Percentiles rank a stretch among this genome's conserved stretches.
Conservation (phyloP, 176 grass and related monocot species). For the Triticum monococcum region DNA sequence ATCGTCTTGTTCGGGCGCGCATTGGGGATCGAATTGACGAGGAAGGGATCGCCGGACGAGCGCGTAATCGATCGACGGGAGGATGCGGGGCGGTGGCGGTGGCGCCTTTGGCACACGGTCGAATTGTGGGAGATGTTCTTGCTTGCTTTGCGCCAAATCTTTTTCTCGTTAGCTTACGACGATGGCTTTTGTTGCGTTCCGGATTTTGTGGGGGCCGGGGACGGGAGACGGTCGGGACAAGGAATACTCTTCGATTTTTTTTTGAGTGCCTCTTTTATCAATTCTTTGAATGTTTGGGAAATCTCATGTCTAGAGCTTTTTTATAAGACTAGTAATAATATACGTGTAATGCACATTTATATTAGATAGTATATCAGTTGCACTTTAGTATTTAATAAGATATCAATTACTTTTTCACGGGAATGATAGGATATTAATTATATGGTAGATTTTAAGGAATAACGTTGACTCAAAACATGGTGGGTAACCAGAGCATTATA, state of each 20-base stretch:
- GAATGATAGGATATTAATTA: too few relatives aligned
- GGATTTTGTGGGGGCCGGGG: slow-evolving; percentile 50
- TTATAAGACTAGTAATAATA: too few relatives aligned
- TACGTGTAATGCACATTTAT: too few relatives aligned
- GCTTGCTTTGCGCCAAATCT: background rate
- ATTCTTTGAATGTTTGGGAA: background rate
- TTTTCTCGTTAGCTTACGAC: background rate
- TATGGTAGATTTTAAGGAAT: too few relatives aligned
- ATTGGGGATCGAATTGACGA: background rate
- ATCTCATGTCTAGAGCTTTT: too few relatives aligned
- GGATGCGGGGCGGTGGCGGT: background rate
- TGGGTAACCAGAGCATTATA: too few relatives aligned
- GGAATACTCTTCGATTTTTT: background rate
- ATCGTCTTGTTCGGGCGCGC: background rate
- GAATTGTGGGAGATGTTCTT: slow-evolving; percentile 11
- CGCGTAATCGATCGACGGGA: background rate
- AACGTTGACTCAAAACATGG: too few relatives aligned
- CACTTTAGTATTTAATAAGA: too few relatives aligned
- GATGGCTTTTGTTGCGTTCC: background rate
- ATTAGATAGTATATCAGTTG: too few relatives aligned
- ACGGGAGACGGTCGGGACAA: slow-evolving; percentile 24
- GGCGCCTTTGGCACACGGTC: background rate
- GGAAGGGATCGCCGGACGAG: background rate
- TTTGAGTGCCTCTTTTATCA: background rate
- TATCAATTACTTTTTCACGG: too few relatives aligned